Evolutionary conservation across 768 basidiomycete genomes (phyloP).

Genomic region (Mycena venus): DNA sequence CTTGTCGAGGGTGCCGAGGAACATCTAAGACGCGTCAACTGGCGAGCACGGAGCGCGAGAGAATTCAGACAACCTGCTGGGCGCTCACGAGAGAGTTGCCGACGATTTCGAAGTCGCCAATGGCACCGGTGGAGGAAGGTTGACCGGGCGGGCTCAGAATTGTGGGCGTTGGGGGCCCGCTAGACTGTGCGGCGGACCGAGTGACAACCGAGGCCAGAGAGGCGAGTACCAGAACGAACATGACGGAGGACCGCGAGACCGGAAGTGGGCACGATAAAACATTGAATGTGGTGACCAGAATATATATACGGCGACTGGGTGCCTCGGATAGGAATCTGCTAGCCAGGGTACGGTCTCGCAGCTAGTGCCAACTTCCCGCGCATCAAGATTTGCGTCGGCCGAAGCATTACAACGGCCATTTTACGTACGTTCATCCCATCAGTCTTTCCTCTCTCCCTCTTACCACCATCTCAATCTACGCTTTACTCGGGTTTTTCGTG

Average conservation of each 20-base stretch:
- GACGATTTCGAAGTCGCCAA: slow-evolving; percentile 75
- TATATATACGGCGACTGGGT: too few relatives aligned
- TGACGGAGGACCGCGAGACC: background rate
- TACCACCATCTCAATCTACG: too few relatives aligned
- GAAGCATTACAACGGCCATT: too few relatives aligned
- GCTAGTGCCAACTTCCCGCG: too few relatives aligned
- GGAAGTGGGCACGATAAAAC: background rate
- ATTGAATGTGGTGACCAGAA: too few relatives aligned
- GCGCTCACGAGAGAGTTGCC: slow-evolving; percentile 81
- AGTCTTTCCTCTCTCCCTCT: too few relatives aligned
- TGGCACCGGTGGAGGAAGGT: slow-evolving; percentile 58
- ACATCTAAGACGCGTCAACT: slow-evolving; percentile 50
- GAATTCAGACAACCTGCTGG: slow-evolving; percentile 67
- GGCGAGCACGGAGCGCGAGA: background rate
- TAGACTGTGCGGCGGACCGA: background rate
- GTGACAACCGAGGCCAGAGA: slow-evolving; percentile 14
- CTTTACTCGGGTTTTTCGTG: too few relatives aligned
- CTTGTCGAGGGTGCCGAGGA: slow-evolving; percentile 62
- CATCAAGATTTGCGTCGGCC: too few relatives aligned
- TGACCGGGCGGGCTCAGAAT: slow-evolving; percentile 63
- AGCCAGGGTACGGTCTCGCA: too few relatives aligned
- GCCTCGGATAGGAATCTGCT: too few relatives aligned
- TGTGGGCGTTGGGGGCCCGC: slow-evolving; percentile 19
- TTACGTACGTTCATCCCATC: too few relatives aligned
- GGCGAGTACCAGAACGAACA: slow-evolving; percentile 1